Evolutionary conservation across 345 rosid genomes (phyloP).

Genomic region (Anacardium occidentale): DNA sequence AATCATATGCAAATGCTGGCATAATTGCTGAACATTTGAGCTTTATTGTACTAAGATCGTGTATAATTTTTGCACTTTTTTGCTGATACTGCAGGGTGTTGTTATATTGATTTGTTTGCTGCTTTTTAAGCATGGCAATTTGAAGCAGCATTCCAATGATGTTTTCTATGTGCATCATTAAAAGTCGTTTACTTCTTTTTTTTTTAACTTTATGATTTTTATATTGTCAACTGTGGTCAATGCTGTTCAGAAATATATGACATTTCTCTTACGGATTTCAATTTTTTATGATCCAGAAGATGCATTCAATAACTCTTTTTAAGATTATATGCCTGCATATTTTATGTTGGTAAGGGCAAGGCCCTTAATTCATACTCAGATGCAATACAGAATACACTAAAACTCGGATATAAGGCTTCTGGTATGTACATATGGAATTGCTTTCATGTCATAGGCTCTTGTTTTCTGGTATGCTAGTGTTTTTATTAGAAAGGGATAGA

Average conservation of each 20-base stretch:
- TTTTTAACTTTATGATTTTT: background rate
- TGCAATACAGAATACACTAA: conserved; percentile 87
- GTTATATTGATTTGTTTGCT: background rate
- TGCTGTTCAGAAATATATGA: background rate
- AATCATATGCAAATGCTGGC: conserved; percentile 95
- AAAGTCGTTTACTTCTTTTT: background rate
- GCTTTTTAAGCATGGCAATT: background rate
- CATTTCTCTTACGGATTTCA: background rate
- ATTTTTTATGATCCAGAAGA: background rate
- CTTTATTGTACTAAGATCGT: conserved; percentile 1
- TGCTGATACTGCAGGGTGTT: background rate
- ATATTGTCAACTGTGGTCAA: background rate
- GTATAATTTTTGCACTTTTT: too few relatives aligned
- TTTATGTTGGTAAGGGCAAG: conserved; percentile 91
- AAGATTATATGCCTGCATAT: background rate
- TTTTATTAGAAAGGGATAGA: conserved; percentile 86
- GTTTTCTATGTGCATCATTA: background rate
- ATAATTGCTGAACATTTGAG: conserved; percentile 95
- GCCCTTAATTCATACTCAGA: conserved; percentile 87
- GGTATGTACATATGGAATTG: conserved; percentile 98
- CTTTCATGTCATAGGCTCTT: conserved; percentile 99
- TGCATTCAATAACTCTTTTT: background rate
- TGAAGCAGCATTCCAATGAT: background rate
- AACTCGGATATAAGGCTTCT: conserved; percentile 95
- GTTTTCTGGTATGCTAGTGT: conserved; percentile 99